phyloP scores from a whole-genome alignment of 805 yeast genomes.

The Starmerella riodocensis region DNA sequence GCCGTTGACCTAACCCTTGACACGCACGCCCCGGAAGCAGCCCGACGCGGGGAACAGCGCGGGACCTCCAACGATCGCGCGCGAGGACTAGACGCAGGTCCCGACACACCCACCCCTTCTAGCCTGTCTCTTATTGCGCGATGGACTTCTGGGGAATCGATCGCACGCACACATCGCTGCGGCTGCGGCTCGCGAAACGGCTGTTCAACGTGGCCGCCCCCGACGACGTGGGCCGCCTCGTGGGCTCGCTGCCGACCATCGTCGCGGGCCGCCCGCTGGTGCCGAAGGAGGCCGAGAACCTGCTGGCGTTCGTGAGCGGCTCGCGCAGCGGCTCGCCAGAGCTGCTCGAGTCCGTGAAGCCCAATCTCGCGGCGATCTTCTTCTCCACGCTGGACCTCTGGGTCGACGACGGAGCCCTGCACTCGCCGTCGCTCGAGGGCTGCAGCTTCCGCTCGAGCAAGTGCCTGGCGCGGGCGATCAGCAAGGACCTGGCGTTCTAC shows the following conservation, averaged over 20 bases:
- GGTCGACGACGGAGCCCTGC: constrained; percentile 26
- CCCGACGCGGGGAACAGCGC: too few relatives aligned
- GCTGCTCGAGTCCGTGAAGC: neutral
- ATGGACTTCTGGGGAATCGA: constrained; percentile 18
- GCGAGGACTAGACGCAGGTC: constrained; percentile 2
- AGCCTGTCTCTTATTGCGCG: too few relatives aligned
- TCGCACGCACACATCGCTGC: constrained; percentile 10
- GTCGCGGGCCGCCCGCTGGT: neutral
- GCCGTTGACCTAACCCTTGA: too few relatives aligned
- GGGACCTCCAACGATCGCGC: too few relatives aligned
- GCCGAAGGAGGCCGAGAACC: constrained; percentile 2
- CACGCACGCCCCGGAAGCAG: too few relatives aligned
- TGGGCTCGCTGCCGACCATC: neutral
- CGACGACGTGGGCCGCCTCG: neutral
- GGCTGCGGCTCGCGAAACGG: constrained; percentile 14
- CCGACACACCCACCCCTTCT: neutral
- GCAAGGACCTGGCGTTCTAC: constrained; percentile 3
- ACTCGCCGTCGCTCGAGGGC: constrained; percentile 23
- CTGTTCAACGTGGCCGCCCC: constrained; percentile 1
- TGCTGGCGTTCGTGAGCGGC: neutral
- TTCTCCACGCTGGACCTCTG: constrained; percentile 34
- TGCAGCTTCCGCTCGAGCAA: constrained; percentile 32
- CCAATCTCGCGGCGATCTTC: constrained; percentile 18
- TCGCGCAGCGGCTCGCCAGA: neutral
- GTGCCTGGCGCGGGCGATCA: constrained; percentile 17